Base-by-base conservation (phyloP, 768 basidiomycete genomes). In the Hortiboletus campestris region DNA sequence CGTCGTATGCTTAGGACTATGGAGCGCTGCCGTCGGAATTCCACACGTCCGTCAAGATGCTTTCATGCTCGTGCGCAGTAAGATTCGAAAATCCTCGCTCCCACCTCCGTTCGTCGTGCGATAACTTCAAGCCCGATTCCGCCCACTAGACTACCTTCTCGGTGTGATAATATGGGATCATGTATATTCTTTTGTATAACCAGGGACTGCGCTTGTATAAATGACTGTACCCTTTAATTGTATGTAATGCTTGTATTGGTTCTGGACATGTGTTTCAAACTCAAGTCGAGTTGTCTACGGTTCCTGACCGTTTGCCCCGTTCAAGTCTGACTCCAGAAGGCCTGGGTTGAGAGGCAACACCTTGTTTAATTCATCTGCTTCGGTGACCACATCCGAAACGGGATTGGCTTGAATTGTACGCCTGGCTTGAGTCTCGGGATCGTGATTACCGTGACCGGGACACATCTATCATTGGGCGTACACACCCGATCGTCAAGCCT, bases 111-210 rank as follows among this genome's bases (percentile, higher is more conserved):
- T 39, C 36, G 5, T 49, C 55, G 9, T 34, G 63, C 67, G 67
- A 59, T 53, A 64, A 63, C 67, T 45, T 57, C 58, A 47, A 58
- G 42, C 36, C 34, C 53, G 14, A 44, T 44, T 43, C 44, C 53
- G 42, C n/a, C 47, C 40, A 9, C 36, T 63, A 63, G 53, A 34
- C 43, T 63, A 57, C 57, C 43, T 57, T 57, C 54, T 54, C 34
- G 12, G 42, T 67, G 56, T 65, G 53, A 63, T 67, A 59, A 68
- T 68, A 63, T 64, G 62, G 63, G 25, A 62, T 62, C 57, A 63
- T 68, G 67, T 68, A 69, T 59, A 69, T 69, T 67, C 67, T 65
- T 63, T 69, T 68, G 63, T 63, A 65, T 68, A 69, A 55, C 13
- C 39, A 31, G 42, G 60, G 35, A 54, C 58, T 55, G 20, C 46